Evolutionary conservation across 345 rosid genomes (phyloP).

Genomic region (Brassica cretica): DNA sequence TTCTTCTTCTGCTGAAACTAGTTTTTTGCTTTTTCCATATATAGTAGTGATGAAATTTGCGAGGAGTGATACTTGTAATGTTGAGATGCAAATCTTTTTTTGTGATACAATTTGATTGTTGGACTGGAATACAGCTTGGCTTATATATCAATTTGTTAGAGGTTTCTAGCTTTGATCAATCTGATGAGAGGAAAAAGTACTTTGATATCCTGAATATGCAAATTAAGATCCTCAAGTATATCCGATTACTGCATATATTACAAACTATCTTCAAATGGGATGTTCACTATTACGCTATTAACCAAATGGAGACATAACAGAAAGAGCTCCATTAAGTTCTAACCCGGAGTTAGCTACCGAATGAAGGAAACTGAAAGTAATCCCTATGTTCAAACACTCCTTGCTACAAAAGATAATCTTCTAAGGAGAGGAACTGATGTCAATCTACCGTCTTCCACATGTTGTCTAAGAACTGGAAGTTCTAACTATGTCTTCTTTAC

Average conservation of each 20-base stretch:
- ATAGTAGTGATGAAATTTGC: conserved; percentile 32
- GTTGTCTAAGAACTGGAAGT: too few relatives aligned
- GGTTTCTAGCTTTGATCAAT: neutral
- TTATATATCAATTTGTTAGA: conserved; percentile 10
- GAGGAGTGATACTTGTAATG: conserved; percentile 26
- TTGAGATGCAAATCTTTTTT: conserved; percentile 25
- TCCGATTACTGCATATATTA: conserved; percentile 4
- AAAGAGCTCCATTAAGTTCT: too few relatives aligned
- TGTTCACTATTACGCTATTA: too few relatives aligned
- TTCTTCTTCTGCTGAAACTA: conserved; percentile 12
- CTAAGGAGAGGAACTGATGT: too few relatives aligned
- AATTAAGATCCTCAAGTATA: conserved; percentile 6
- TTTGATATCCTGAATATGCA: conserved; percentile 29
- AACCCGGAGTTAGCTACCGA: too few relatives aligned
- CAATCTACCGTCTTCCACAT: too few relatives aligned
- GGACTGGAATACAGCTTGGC: conserved; percentile 23
- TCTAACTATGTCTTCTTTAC: too few relatives aligned
- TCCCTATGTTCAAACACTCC: too few relatives aligned
- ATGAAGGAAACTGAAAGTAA: too few relatives aligned
- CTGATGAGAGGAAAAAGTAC: neutral
- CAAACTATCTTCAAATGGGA: too few relatives aligned
- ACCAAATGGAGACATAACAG: too few relatives aligned
- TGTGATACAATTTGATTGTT: conserved; percentile 21
- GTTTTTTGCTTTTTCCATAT: conserved; percentile 27
- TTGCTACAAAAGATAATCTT: neutral